phyloP scores from a whole-genome alignment of 2,329 filamentous ascomycete genomes.

The Aspergillus sp. region DNA sequence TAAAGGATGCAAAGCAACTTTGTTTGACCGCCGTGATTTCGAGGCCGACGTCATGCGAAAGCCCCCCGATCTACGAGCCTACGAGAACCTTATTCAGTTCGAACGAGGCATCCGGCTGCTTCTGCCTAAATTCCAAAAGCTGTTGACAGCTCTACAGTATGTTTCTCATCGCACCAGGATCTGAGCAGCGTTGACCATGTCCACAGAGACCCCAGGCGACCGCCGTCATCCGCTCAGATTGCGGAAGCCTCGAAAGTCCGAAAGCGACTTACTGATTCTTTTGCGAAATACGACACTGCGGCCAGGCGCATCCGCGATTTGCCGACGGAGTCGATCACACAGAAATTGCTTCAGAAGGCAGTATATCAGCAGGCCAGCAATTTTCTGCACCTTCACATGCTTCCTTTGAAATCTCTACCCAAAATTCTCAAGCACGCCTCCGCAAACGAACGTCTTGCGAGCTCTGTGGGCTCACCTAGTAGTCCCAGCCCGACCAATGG shows the following conservation, averaged over 20 bases:
- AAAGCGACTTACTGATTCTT: slow-evolving; percentile 85
- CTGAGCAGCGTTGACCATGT: slow-evolving; percentile 9
- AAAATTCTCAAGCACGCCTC: slow-evolving; percentile 64
- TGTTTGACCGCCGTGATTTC: slow-evolving; percentile 77
- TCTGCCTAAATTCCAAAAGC: slow-evolving; percentile 79
- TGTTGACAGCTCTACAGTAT: slow-evolving; percentile 69
- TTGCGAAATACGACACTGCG: slow-evolving; percentile 80
- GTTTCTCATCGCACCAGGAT: slow-evolving; percentile 16
- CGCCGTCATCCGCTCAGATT: slow-evolving; percentile 68
- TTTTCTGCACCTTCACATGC: slow-evolving; percentile 87
- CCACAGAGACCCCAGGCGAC: slow-evolving; percentile 59
- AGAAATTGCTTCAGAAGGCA: slow-evolving; percentile 73
- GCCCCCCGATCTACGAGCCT: slow-evolving; percentile 74
- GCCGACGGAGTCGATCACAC: slow-evolving; percentile 68
- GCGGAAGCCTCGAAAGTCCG: slow-evolving; percentile 84
- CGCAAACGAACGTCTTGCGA: slow-evolving; percentile 45
- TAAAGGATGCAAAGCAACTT: slow-evolving; percentile 74
- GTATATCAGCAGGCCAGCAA: slow-evolving; percentile 78
- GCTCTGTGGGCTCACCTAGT: slow-evolving; percentile 22
- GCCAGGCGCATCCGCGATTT: slow-evolving; percentile 79
- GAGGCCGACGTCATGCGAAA: slow-evolving; percentile 65
- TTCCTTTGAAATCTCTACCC: slow-evolving; percentile 75
- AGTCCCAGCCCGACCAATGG: slow-evolving; percentile 22
- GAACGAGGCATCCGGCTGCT: slow-evolving; percentile 81
- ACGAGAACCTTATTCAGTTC: slow-evolving; percentile 81